Evolutionary conservation across 345 rosid species (phyloP), one percentile per base, ranked within the genome.

Genomic region (Citrus maxima): DNA sequence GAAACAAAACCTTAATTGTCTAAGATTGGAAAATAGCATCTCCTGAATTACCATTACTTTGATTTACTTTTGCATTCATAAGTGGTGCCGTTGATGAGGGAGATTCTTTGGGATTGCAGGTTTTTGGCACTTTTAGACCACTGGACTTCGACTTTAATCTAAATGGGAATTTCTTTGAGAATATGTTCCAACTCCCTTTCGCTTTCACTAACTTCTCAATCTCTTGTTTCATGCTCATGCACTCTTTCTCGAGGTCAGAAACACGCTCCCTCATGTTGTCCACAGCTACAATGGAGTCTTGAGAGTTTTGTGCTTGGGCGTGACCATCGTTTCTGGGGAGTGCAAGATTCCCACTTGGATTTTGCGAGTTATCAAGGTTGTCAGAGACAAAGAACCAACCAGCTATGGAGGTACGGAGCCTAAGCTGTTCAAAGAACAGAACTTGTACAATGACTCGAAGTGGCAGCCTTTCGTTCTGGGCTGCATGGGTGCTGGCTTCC

Each of bases 401-500:
- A 4, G 93, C 80, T 58, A 93, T 66, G 2, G 95, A 93, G 77
- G 94, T 93, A 10, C 97, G 84, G 7, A 95, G 98, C 73, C 95
- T 80, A 66, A 95, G 90, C 82, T 95, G 98, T 80, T 95, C 98
- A 67, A 91, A 92, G 93, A 95, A 95, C 71, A 93, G 71, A 72
- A 93, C 93, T 88, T 95, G 98, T 71, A 95, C 93, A 10, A 93
- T 88, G 63, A 93, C 94, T 76, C 98, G 81, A 8, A 95, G 87
- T 0, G 98, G 98, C 65, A 95, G 86, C 87, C 98, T 89, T 85
- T 93, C 98, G 62, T 95, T 95, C 84, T 93, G 96, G 7, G 98
- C 91, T 38, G 98, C 98, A 74, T 95, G 98, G 13, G 95, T 90
- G 87, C 93, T 89, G 68, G 93, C 98, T 82, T 95, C 98, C 22